These are phyloP conservation scores for Umbelopsis ramanniana DNA, from an alignment of 192 early-diverging fungal genomes.

Conservation along the genomic window DNA sequence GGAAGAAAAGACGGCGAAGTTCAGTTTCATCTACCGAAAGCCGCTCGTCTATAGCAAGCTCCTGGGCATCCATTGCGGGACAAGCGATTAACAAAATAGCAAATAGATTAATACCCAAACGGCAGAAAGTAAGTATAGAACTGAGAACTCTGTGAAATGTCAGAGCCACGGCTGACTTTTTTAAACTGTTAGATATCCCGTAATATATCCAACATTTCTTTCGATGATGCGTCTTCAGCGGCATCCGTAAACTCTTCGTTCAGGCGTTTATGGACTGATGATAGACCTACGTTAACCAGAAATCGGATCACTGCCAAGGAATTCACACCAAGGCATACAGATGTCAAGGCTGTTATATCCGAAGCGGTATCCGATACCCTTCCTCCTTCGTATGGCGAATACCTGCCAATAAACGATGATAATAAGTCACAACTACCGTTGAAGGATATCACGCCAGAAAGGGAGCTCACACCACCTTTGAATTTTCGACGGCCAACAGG, in stretches of 20 bases:
- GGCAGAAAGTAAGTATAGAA: background rate
- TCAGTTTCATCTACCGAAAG: background rate
- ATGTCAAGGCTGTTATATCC: background rate
- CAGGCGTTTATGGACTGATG: background rate
- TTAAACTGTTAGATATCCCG: background rate
- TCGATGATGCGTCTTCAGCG: background rate
- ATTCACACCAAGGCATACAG: background rate
- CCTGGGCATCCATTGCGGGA: background rate
- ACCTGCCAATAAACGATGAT: background rate
- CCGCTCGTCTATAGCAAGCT: background rate
- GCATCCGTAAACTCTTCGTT: background rate
- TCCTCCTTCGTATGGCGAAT: background rate
- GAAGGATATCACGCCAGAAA: background rate
- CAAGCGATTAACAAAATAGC: background rate
- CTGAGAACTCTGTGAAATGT: too few species aligned
- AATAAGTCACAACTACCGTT: background rate
- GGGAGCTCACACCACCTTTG: background rate
- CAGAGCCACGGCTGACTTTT: too few species aligned
- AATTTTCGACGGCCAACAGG: too few species aligned
- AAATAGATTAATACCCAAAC: constrained; percentile 1
- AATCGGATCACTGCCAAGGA: background rate
- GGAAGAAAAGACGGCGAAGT: background rate
- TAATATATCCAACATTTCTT: background rate
- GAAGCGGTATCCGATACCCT: background rate
- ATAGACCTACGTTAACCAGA: background rate